Evolutionary conservation across 352 stramenopile species (phyloP).

Genomic region (Phytophthora aleatoria): DNA sequence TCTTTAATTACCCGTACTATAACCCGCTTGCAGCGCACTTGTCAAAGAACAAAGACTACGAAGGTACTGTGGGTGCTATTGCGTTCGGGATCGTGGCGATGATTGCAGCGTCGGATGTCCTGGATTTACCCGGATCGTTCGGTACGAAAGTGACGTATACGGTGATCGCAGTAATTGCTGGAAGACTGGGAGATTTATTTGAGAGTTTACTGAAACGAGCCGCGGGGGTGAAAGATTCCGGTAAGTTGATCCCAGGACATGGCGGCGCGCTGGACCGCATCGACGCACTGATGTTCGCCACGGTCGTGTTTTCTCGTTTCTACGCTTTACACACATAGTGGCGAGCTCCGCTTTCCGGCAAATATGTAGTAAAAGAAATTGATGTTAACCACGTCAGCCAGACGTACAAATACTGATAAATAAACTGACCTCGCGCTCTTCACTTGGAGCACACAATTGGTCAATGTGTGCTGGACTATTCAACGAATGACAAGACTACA

Average conservation of each 20-base stretch:
- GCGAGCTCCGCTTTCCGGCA: no score
- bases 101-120: slow-evolving; percentile 61
- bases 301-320: slow-evolving; percentile 60
- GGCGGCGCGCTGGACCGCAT: slow-evolving; percentile 95
- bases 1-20: slow-evolving; percentile 84
- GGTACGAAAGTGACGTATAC: slow-evolving; percentile 83
- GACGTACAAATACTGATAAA: no score
- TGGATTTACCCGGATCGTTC: slow-evolving; percentile 68
- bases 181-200: slow-evolving; percentile 94
- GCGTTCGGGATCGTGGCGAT: slow-evolving; percentile 84
- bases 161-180: slow-evolving; percentile 89
- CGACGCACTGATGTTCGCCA: slow-evolving; percentile 93
- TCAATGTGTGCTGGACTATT: no score
- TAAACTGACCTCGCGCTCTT: no score
- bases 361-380: no score
- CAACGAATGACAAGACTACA: no score
- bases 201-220: slow-evolving; percentile 95
- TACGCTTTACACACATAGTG: slow-evolving; percentile 28
- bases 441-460: no score
- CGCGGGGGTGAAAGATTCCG: slow-evolving; percentile 94
- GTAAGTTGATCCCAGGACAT: slow-evolving; percentile 93
- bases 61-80: slow-evolving; percentile 90
- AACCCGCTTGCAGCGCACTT: slow-evolving; percentile 82
- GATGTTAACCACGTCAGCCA: no score
- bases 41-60: slow-evolving; percentile 96